Evolutionary conservation across 768 basidiomycete genomes (phyloP).

Genomic region (Suillus subluteus): DNA sequence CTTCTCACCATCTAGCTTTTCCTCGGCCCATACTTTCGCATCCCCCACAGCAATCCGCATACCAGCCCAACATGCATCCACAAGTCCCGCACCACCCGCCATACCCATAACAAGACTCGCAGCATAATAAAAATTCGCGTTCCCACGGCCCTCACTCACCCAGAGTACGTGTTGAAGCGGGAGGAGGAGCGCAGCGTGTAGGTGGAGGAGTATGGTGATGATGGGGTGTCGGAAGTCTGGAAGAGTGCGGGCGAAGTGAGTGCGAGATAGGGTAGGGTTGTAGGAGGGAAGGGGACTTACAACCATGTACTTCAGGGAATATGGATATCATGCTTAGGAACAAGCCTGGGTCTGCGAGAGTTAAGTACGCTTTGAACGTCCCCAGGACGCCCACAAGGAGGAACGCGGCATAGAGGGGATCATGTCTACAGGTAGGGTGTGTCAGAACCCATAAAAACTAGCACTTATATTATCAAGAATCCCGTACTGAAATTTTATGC

Average conservation of each 20-base stretch:
- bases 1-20: constrained; percentile 39
- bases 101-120: constrained; percentile 92
- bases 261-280: neutral
- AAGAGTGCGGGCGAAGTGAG: neutral
- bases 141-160: constrained; percentile 90
- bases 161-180: constrained; percentile 93
- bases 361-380: constrained; percentile 91
- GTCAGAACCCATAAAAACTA: neutral
- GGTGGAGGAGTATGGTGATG: constrained; percentile 78
- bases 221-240: constrained; percentile 86
- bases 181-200: constrained; percentile 83
- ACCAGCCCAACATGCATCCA: constrained; percentile 84
- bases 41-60: constrained; percentile 71
- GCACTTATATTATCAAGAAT: neutral
- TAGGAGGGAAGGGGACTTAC: constrained; percentile 49
- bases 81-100: constrained; percentile 79
- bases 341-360: constrained; percentile 85
- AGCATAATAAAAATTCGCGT: constrained; percentile 98
- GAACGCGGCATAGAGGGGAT: constrained; percentile 80
- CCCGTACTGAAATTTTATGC: constrained; percentile 82
- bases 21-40: constrained; percentile 45
- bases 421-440: constrained; percentile 54
- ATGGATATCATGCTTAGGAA: constrained; percentile 80
- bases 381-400: constrained; percentile 79
- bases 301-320: constrained; percentile 83